phyloP scores from a whole-genome alignment of 2,329 filamentous ascomycete genomes.

The Orbilia ellipsospora region DNA sequence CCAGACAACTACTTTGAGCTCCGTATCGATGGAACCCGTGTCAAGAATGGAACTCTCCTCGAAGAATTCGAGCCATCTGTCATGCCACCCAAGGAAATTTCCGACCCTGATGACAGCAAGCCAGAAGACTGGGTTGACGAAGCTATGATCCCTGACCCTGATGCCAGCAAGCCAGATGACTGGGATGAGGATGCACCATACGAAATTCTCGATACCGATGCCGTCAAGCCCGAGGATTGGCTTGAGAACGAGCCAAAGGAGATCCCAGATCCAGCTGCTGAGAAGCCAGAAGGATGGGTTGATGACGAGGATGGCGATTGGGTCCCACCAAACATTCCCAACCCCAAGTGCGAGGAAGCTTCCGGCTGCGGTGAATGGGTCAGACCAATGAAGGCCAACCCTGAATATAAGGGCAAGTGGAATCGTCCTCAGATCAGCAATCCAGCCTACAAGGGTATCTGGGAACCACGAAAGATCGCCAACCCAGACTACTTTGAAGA shows the following conservation, averaged over 20 bases:
- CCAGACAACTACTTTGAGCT: slow-evolving; percentile 96
- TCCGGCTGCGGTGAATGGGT: slow-evolving; percentile 95
- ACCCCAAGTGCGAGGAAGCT: slow-evolving; percentile 93
- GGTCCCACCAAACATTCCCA: slow-evolving; percentile 87
- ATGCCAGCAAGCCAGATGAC: slow-evolving; percentile 95
- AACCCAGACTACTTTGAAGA: slow-evolving; percentile 98
- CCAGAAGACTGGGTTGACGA: slow-evolving; percentile 96
- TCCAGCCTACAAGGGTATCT: slow-evolving; percentile 95
- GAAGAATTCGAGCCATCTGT: slow-evolving; percentile 94
- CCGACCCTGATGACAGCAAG: slow-evolving; percentile 92
- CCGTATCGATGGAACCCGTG: slow-evolving; percentile 86
- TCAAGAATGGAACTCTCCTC: slow-evolving; percentile 89
- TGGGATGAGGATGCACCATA: slow-evolving; percentile 99
- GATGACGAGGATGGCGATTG: slow-evolving; percentile 99
- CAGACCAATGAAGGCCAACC: slow-evolving; percentile 92
- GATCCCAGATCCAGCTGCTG: slow-evolving; percentile 89
- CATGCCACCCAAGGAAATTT: slow-evolving; percentile 94
- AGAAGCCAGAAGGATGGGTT: slow-evolving; percentile 99
- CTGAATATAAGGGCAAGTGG: slow-evolving; percentile 99
- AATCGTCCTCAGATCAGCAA: slow-evolving; percentile 92
- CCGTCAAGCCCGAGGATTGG: slow-evolving; percentile 93
- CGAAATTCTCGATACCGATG: slow-evolving; percentile 94
- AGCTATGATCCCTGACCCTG: slow-evolving; percentile 87
- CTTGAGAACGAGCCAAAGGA: slow-evolving; percentile 86
- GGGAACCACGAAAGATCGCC: slow-evolving; percentile 93